Percentiles rank a stretch among this genome's conserved stretches.
phyloP scores from a whole-genome alignment of 306 rosid genomes.

The Prunus davidiana region DNA sequence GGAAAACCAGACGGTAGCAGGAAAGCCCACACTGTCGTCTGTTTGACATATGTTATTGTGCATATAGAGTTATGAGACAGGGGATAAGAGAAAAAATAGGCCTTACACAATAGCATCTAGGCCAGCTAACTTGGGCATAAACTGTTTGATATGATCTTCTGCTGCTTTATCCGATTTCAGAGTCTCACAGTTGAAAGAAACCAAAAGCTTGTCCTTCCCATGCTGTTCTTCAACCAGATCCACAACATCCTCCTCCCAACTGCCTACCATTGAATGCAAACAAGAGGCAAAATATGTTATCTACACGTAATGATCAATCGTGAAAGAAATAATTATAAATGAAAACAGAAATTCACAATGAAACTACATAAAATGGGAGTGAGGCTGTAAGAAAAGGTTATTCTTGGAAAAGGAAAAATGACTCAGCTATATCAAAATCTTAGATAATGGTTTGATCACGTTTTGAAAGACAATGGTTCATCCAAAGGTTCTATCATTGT shows the following conservation, averaged over 20 bases:
- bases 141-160: slow-evolving; percentile 82
- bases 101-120: slow-evolving; percentile 72
- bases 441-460: too few relatives aligned
- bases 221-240: slow-evolving; percentile 67
- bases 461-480: too few relatives aligned
- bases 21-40: not conserved
- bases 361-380: not conserved
- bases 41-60: not conserved
- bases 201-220: slow-evolving; percentile 49
- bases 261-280: slow-evolving; percentile 35
- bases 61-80: not conserved
- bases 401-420: not conserved
- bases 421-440: not conserved
- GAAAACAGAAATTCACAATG: not conserved
- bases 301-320: not conserved
- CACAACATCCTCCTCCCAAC: slow-evolving; percentile 81
- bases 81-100: not conserved
- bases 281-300: slow-evolving; percentile 17
- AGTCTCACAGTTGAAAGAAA: slow-evolving; percentile 72
- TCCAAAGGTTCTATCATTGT: too few relatives aligned
- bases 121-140: slow-evolving; percentile 86
- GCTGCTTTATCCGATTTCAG: slow-evolving; percentile 86
- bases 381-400: not conserved
- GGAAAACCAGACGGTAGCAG: not conserved
- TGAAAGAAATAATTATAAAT: slow-evolving; percentile 4